Evolutionary conservation across 2,329 filamentous ascomycete genomes (phyloP).

Genomic region (Pestalotiopsis fici): DNA sequence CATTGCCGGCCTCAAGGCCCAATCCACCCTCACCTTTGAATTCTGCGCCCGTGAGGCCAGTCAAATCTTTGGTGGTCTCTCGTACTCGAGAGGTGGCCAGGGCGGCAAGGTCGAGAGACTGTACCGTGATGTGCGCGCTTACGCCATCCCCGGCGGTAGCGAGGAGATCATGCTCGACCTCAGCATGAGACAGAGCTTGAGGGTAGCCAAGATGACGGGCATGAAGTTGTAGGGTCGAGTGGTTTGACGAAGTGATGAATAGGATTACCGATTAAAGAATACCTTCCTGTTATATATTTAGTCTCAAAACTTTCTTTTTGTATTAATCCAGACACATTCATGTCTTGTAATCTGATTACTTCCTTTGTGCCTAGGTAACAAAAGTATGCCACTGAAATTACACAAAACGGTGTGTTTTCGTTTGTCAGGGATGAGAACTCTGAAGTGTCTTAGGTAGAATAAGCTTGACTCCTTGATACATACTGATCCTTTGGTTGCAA

Average conservation of each 20-base stretch:
- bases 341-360: too few relatives aligned
- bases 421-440: too few relatives aligned
- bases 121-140: constrained; percentile 93
- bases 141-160: constrained; percentile 91
- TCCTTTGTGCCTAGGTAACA: too few relatives aligned
- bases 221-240: constrained; percentile 78
- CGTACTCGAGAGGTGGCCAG: constrained; percentile 90
- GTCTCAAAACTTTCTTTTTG: neutral
- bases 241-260: neutral
- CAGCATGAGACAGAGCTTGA: constrained; percentile 87
- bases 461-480: too few relatives aligned
- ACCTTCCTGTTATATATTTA: neutral
- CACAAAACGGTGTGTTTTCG: too few relatives aligned
- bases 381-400: too few relatives aligned
- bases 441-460: too few relatives aligned
- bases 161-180: constrained; percentile 99
- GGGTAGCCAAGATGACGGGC: constrained; percentile 85
- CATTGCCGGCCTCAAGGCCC: constrained; percentile 92
- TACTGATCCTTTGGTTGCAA: too few relatives aligned
- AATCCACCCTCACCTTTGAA: constrained; percentile 92
- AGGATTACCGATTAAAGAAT: neutral
- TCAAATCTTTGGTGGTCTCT: constrained; percentile 95
- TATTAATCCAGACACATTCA: neutral
- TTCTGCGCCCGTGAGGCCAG: constrained; percentile 95
- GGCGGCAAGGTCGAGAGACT: constrained; percentile 93